Percentiles rank a stretch among this genome's conserved stretches.
phyloP scores from a whole-genome alignment of 306 rosid genomes.

The Lagenaria siceraria region DNA sequence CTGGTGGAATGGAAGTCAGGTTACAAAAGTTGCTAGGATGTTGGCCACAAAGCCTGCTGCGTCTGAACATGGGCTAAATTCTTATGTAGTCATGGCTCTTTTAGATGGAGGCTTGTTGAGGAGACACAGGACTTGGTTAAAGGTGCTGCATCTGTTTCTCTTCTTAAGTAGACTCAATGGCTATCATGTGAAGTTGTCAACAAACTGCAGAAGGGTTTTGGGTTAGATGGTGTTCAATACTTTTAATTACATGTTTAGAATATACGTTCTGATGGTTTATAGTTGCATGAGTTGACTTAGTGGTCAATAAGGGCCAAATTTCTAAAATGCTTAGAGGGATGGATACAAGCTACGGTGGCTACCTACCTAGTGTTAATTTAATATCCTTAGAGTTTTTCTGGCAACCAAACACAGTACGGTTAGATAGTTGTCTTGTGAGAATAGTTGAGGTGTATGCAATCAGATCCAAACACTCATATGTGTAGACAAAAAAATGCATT shows the following conservation, averaged over 20 bases:
- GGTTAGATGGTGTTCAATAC: not conserved
- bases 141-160: slow-evolving; percentile 30
- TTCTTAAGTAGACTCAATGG: not conserved
- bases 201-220: not conserved
- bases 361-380: too few species aligned
- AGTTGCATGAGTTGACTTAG: not conserved
- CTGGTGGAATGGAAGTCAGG: slow-evolving; percentile 24
- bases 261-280: not conserved
- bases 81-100: slow-evolving; percentile 74
- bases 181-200: not conserved
- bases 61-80: slow-evolving; percentile 41
- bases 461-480: not conserved
- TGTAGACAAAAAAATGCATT: not conserved
- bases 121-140: slow-evolving; percentile 88
- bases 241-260: not conserved
- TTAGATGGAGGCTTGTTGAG: slow-evolving; percentile 88
- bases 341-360: not conserved
- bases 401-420: not conserved
- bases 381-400: too few species aligned
- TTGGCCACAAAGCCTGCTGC: slow-evolving; percentile 54
- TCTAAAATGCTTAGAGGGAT: not conserved
- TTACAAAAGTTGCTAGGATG: slow-evolving; percentile 76
- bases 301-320: not conserved
- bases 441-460: not conserved
- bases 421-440: not conserved